phyloP scores from a whole-genome alignment of 169 alveolate species.

The Eimeria acervulina region DNA sequence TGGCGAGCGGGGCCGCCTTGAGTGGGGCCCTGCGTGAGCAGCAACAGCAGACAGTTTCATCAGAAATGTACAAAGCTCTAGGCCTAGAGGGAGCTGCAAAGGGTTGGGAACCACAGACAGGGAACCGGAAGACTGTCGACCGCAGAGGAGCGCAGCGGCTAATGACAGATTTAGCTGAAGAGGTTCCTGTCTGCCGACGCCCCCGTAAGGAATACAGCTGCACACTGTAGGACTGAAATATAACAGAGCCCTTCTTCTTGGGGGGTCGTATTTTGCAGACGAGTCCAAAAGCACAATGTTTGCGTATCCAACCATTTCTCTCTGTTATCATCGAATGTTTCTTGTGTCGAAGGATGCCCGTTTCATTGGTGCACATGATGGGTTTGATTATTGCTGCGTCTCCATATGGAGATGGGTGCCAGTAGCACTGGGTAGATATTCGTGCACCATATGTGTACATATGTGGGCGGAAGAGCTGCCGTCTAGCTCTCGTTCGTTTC shows the following conservation, averaged over 20 bases:
- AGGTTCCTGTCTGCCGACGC: conserved; percentile 59
- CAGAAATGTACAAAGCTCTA: not conserved
- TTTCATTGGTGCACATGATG: not conserved
- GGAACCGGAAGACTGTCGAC: not conserved
- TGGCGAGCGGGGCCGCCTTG: conserved; percentile 16
- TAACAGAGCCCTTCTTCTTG: not conserved
- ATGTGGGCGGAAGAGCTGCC: not conserved
- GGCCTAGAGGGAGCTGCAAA: not conserved
- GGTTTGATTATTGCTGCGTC: not conserved
- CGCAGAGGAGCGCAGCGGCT: not conserved
- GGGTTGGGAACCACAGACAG: conserved; percentile 5
- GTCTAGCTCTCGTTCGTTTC: not conserved
- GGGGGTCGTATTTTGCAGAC: not conserved
- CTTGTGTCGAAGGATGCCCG: too few relatives aligned
- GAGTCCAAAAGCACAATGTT: not conserved
- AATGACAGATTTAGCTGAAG: not conserved
- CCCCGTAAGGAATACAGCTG: conserved; percentile 24
- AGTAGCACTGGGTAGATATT: not conserved
- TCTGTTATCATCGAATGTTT: not conserved
- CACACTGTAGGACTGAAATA: not conserved
- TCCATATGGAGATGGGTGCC: not conserved
- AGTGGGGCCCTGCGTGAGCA: conserved; percentile 47
- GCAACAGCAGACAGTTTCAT: conserved; percentile 6
- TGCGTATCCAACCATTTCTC: not conserved
- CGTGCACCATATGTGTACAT: not conserved